Evolutionary conservation across 169 alveolate species (phyloP).

Genomic region (Plasmodium gonderi): DNA sequence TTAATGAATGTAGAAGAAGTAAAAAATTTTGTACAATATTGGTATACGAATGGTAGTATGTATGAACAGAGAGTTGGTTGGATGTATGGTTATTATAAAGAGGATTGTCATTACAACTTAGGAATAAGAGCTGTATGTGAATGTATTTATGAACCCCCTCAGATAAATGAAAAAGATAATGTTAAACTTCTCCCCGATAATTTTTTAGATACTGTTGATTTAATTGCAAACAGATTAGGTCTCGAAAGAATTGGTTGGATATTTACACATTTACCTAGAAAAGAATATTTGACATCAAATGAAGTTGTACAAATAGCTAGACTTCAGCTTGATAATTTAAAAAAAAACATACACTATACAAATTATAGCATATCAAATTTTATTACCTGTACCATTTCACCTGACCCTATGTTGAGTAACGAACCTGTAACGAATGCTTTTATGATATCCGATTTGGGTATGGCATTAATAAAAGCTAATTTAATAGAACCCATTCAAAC

Average conservation of each 20-base stretch:
- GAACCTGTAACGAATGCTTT: constrained; percentile 90
- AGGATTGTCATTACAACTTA: constrained; percentile 95
- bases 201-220: constrained; percentile 87
- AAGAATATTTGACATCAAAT: constrained; percentile 92
- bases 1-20: constrained; percentile 96
- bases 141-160: constrained; percentile 97
- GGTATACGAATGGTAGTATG: constrained; percentile 92
- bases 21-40: constrained; percentile 92
- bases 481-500: constrained; percentile 77
- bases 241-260: constrained; percentile 97
- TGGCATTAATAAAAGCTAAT: constrained; percentile 84
- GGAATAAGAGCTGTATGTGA: constrained; percentile 98
- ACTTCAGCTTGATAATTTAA: constrained; percentile 73
- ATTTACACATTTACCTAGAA: constrained; percentile 95
- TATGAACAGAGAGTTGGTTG: constrained; percentile 95
- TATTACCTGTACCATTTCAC: constrained; percentile 89
- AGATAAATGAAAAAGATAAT: constrained; percentile 86
- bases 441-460: constrained; percentile 89
- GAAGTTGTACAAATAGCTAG: constrained; percentile 90
- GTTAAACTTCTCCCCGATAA: constrained; percentile 79
- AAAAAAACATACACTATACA: constrained; percentile 83
- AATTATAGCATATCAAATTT: constrained; percentile 86
- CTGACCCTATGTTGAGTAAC: constrained; percentile 83
- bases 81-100: constrained; percentile 98
- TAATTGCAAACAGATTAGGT: constrained; percentile 93